Evolutionary conservation across 1,284 basidiomycete genomes (phyloP).

Genomic region (Rhodotorula sp.): DNA sequence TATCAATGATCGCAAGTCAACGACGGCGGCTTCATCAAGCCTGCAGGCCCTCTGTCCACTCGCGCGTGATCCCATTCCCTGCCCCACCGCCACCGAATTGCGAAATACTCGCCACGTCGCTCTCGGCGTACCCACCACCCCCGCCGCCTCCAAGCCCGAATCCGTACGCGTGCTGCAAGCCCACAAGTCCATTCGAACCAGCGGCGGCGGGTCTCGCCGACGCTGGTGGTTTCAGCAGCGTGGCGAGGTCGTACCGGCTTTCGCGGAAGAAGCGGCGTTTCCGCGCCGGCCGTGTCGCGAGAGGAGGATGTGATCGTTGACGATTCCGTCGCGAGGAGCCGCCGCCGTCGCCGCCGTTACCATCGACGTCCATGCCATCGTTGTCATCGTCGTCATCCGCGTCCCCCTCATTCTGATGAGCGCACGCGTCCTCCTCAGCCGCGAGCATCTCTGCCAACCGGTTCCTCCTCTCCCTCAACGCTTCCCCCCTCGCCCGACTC

Average conservation of each 20-base stretch:
- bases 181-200: background rate
- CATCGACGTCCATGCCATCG: background rate
- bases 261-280: slow-evolving; percentile 3
- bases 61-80: background rate
- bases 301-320: background rate
- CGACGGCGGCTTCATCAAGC: background rate
- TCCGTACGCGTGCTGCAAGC: background rate
- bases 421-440: slow-evolving; percentile 62
- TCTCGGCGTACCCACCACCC: background rate
- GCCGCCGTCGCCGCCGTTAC: background rate
- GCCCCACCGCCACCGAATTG: background rate
- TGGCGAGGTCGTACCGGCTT: background rate
- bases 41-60: background rate
- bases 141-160: no score
- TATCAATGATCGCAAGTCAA: background rate
- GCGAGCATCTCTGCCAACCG: slow-evolving; percentile 52
- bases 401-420: background rate
- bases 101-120: background rate
- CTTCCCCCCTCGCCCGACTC: slow-evolving; percentile 6
- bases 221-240: background rate
- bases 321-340: background rate
- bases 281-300: background rate
- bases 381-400: slow-evolving; percentile 4
- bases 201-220: background rate
- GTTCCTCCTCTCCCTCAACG: slow-evolving; percentile 23